Conservation (phyloP, 371 early-diverging fungal genomes). For the Mucor indicus region DNA sequence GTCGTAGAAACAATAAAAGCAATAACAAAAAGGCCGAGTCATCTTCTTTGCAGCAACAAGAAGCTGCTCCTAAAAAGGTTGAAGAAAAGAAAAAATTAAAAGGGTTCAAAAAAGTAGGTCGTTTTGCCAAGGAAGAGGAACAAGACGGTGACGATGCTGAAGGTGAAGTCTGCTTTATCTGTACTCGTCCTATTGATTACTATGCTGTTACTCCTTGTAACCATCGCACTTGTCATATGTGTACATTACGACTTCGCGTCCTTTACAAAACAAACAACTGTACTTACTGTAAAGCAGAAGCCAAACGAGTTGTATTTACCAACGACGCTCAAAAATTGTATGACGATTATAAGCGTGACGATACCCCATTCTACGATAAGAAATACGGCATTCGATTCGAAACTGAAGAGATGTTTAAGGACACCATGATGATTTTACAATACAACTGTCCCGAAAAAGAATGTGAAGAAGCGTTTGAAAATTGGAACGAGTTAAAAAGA, state of each 20-base stretch:
- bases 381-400: conserved; percentile 76
- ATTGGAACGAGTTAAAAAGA: conserved; percentile 78
- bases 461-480: conserved; percentile 46
- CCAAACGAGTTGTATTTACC: conserved; percentile 49
- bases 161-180: conserved; percentile 81
- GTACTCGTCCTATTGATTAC: conserved; percentile 78
- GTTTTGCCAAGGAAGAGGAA: conserved; percentile 7
- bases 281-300: conserved; percentile 86
- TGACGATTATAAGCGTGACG: conserved; percentile 44
- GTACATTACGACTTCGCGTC: conserved; percentile 85
- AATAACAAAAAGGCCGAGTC: conserved; percentile 1
- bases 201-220: conserved; percentile 89
- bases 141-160: conserved; percentile 37
- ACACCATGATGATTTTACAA: conserved; percentile 66
- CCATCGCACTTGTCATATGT: conserved; percentile 89
- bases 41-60: not conserved
- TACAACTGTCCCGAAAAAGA: conserved; percentile 84
- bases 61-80: not conserved
- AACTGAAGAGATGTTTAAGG: conserved; percentile 65
- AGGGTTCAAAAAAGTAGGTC: not conserved
- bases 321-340: conserved; percentile 58
- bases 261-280: conserved; percentile 84
- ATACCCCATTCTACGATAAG: conserved; percentile 60
- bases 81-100: not conserved
- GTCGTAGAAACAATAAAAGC: conserved; percentile 2